Base-by-base conservation (phyloP, 2,329 filamentous ascomycete species). In the Didymellaceae sp. region DNA sequence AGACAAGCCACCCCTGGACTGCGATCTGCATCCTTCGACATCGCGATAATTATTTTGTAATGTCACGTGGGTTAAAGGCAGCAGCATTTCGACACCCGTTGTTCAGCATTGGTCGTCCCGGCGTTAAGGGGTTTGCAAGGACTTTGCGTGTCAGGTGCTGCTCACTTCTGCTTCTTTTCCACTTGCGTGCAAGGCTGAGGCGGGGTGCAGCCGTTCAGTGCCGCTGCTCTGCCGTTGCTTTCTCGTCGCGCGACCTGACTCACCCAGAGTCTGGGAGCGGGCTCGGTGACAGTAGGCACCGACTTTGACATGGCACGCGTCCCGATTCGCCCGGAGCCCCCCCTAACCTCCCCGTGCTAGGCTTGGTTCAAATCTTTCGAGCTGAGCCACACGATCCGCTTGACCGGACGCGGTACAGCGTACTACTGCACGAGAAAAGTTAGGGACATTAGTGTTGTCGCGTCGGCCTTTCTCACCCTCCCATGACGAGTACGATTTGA, bases 191-290 rank as follows among this genome's bases (percentile, higher is more conserved):
- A 55, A 54, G 39, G 44, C 43, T 39, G 31, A 28, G 39, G 50
- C 32, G 39, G 50, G 50, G 50, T 47, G 50, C 50, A 47, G 50
- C 50, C 44, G 54, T 50, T 25, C 28, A 58, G 49, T 50, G 46
- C 46, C 46, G 46, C 21, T 57, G 21, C 26, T 16, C 25, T 49
- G 45, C 59, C 61, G 61, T 52, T 52, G 38, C 53, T 59, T 69
- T 68, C 52, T 70, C 62, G 65, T 57, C 46, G 45, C 40, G 46
- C 53, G 37, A 45, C 53, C 51, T 64, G 61, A 65, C 31, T 62
- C 59, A 63, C 54, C 62, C 20, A 47, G n/a, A 13, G n/a, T 10
- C 21, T 37, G 35, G 32, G 42, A 14, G 42, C 57, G 45, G 50
- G 34, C 57, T 57, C 62, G 61, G 62, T 58, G 59, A 49, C 53